Conservation (phyloP, 2,329 filamentous ascomycete species). For the Monilinia aucupariae region DNA sequence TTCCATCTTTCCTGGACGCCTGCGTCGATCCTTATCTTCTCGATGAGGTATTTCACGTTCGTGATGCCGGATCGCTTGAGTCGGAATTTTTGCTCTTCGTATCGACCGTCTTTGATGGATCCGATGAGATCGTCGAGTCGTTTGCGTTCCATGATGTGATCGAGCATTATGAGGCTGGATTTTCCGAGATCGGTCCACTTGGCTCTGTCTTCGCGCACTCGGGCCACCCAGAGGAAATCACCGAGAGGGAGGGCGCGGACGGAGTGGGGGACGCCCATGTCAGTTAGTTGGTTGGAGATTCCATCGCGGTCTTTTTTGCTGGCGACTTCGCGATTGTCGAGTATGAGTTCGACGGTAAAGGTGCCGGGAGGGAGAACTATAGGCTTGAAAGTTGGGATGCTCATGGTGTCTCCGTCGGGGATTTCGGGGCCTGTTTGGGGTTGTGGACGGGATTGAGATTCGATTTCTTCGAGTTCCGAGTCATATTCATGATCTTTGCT, state of each 20-base stretch:
- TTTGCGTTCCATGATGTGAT: slow-evolving; percentile 78
- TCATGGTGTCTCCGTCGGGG: slow-evolving; percentile 27
- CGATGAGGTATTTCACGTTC: slow-evolving; percentile 73
- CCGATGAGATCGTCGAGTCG: slow-evolving; percentile 72
- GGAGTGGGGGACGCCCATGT: slow-evolving; percentile 43
- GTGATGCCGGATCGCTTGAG: slow-evolving; percentile 66
- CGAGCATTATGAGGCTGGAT: slow-evolving; percentile 66
- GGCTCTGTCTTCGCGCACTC: slow-evolving; percentile 47
- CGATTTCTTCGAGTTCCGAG: slow-evolving; percentile 6
- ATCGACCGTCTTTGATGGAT: slow-evolving; percentile 77
- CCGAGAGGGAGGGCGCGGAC: slow-evolving; percentile 67
- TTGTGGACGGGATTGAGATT: not conserved
- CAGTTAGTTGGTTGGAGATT: slow-evolving; percentile 60
- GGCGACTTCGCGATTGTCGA: slow-evolving; percentile 71
- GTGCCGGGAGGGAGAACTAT: slow-evolving; percentile 57
- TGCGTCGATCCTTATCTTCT: slow-evolving; percentile 60
- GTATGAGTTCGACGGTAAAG: slow-evolving; percentile 66
- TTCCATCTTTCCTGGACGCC: slow-evolving; percentile 52
- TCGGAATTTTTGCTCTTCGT: slow-evolving; percentile 80
- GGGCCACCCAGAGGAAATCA: slow-evolving; percentile 75
- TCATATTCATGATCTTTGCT: slow-evolving; percentile 16
- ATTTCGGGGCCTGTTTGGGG: slow-evolving; percentile 15
- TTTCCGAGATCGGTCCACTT: slow-evolving; percentile 51
- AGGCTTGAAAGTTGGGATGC: slow-evolving; percentile 44
- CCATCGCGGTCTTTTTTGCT: slow-evolving; percentile 70